Conservation (phyloP, 2,329 filamentous ascomycete genomes). For the Escovopsis sp. region DNA sequence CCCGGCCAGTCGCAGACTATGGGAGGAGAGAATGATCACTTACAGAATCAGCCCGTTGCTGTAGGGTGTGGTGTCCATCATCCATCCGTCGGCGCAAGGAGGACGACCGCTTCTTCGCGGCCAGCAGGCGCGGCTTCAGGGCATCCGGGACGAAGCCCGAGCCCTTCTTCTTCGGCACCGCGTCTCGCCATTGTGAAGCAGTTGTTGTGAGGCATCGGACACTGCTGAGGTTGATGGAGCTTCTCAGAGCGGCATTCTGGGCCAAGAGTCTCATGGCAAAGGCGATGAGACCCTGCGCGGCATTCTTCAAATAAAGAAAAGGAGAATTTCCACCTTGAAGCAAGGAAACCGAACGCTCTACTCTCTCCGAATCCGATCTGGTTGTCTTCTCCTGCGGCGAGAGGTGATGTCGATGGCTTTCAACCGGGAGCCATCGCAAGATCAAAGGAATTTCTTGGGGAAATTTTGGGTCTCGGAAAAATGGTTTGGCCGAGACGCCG, state of each 20-base stretch:
- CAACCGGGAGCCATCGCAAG: too few relatives aligned
- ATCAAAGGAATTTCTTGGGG: background rate
- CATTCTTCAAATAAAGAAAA: constrained; percentile 3
- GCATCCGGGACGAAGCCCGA: background rate
- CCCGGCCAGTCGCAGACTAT: background rate
- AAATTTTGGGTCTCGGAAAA: constrained; percentile 3
- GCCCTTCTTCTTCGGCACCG: background rate
- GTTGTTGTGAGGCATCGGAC: constrained; percentile 14
- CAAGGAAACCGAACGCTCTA: too few relatives aligned
- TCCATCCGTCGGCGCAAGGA: background rate
- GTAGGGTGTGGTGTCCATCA: too few relatives aligned
- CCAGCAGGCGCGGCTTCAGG: background rate
- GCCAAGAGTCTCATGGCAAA: constrained; percentile 17
- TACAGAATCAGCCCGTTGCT: constrained; percentile 12
- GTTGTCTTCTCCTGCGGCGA: too few relatives aligned
- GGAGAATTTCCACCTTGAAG: background rate
- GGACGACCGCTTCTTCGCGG: constrained; percentile 1
- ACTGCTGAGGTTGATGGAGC: constrained; percentile 8
- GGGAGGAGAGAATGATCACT: constrained; percentile 4
- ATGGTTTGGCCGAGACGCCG: constrained; percentile 1
- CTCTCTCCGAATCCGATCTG: too few relatives aligned
- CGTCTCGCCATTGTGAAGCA: constrained; percentile 2
- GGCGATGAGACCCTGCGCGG: constrained; percentile 1
- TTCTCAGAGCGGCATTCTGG: constrained; percentile 13
- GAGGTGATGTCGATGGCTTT: too few relatives aligned